Percentiles rank a stretch among this genome's conserved stretches.
Conservation (phyloP, 257 asterid species). For the Scutellaria barbata region DNA sequence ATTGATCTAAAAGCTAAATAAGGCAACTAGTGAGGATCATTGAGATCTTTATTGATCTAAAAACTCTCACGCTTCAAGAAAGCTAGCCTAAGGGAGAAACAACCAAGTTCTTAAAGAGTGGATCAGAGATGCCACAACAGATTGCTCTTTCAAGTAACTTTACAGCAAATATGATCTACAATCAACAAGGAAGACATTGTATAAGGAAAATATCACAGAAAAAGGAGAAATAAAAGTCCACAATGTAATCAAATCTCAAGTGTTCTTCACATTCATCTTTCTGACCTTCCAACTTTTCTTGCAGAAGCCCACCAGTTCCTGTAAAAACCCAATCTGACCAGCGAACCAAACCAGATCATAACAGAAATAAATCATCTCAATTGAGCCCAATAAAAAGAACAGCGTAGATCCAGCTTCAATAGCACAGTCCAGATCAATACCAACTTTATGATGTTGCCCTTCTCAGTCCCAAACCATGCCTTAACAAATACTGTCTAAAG, state of each 20-base stretch:
- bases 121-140: slow-evolving; percentile 24
- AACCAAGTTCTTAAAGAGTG: not conserved
- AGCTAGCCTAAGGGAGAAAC: not conserved
- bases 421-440: slow-evolving; percentile 18
- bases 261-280: slow-evolving; percentile 15
- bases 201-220: slow-evolving; percentile 10
- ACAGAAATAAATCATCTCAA: slow-evolving; percentile 16
- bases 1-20: too few species aligned
- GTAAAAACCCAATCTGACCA: slow-evolving; percentile 21
- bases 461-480: not conserved
- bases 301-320: slow-evolving; percentile 13
- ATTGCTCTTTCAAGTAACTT: slow-evolving; percentile 37
- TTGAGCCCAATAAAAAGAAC: slow-evolving; percentile 4
- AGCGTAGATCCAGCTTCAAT: slow-evolving; percentile 18
- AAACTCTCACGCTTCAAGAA: too few species aligned
- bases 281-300: slow-evolving; percentile 15
- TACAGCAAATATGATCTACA: slow-evolving; percentile 36
- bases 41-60: too few species aligned
- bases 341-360: slow-evolving; percentile 10
- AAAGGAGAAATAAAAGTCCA: slow-evolving; percentile 30
- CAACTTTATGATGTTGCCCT: not conserved
- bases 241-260: slow-evolving; percentile 32
- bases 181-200: slow-evolving; percentile 28
- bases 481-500: not conserved
- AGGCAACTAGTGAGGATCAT: too few species aligned